phyloP scores from a whole-genome alignment of 2,329 filamentous ascomycete species.

The Fusarium denticulatum region DNA sequence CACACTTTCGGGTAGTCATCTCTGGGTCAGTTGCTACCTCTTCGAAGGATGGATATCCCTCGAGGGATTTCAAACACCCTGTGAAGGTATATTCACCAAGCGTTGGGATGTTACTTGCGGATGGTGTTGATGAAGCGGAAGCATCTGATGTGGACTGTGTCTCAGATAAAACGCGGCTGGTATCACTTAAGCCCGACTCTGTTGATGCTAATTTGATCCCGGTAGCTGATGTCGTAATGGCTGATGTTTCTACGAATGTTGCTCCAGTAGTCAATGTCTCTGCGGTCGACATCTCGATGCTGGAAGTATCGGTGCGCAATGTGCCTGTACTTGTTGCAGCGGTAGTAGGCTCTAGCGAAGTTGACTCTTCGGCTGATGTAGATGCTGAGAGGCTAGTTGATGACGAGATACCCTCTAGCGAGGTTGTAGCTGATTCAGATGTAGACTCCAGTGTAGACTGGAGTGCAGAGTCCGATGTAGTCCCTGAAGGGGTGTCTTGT shows the following conservation, averaged over 20 bases:
- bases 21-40: background rate
- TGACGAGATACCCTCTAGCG: background rate
- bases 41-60: background rate
- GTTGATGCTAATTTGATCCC: accelerated
- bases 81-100: background rate
- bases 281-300: accelerated
- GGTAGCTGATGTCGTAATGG: background rate
- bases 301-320: accelerated
- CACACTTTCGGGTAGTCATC: background rate
- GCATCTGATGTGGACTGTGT: background rate
- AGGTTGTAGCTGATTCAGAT: background rate
- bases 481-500: accelerated
- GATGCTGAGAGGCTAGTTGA: background rate
- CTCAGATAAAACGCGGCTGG: background rate
- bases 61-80: accelerated
- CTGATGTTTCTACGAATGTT: background rate
- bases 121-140: background rate
- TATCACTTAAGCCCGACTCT: background rate
- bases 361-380: background rate
- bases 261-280: background rate
- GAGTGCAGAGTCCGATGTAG: background rate
- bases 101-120: background rate
- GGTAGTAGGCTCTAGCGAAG: background rate
- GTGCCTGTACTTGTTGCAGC: accelerated
- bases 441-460: background rate